These are phyloP conservation scores for Agaricus blazei DNA, from an alignment of 768 basidiomycete species.

Conservation along the genomic window DNA sequence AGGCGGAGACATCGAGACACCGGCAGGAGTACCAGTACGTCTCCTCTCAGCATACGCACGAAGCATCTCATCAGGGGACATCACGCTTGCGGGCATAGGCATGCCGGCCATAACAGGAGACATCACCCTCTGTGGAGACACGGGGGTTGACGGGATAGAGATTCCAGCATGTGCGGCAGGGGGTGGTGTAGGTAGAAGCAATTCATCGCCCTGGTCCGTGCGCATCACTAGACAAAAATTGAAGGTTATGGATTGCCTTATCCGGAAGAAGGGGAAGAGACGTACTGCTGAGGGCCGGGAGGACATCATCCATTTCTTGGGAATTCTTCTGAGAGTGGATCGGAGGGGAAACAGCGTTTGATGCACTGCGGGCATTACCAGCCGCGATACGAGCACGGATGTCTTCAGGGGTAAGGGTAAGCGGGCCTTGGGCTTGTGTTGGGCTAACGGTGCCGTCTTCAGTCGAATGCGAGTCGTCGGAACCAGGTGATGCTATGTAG, in stretches of 20 bases:
- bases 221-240: constrained; percentile 58
- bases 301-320: constrained; percentile 46
- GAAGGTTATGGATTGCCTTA: constrained; percentile 9
- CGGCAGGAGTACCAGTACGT: constrained; percentile 14
- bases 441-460: constrained; percentile 25
- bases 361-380: constrained; percentile 11
- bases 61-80: constrained; percentile 71
- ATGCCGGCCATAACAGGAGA: constrained; percentile 30
- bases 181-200: constrained; percentile 36
- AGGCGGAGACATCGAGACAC: constrained; percentile 15
- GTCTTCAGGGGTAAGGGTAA: constrained; percentile 53
- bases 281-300: constrained; percentile 67
- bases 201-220: constrained; percentile 44
- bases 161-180: constrained; percentile 11
- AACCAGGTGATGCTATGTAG: neutral
- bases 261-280: constrained; percentile 10
- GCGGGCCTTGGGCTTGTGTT: constrained; percentile 33
- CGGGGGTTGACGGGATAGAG: neutral
- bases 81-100: constrained; percentile 31
- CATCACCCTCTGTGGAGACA: constrained; percentile 10
- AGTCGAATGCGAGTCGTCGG: constrained; percentile 12
- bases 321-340: constrained; percentile 5
- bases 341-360: neutral
- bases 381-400: constrained; percentile 50
- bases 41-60: constrained; percentile 44